Evolutionary conservation across 1,284 basidiomycete species (phyloP), one percentile per base, ranked within the genome.

Genomic region (Pterulicium gracile): DNA sequence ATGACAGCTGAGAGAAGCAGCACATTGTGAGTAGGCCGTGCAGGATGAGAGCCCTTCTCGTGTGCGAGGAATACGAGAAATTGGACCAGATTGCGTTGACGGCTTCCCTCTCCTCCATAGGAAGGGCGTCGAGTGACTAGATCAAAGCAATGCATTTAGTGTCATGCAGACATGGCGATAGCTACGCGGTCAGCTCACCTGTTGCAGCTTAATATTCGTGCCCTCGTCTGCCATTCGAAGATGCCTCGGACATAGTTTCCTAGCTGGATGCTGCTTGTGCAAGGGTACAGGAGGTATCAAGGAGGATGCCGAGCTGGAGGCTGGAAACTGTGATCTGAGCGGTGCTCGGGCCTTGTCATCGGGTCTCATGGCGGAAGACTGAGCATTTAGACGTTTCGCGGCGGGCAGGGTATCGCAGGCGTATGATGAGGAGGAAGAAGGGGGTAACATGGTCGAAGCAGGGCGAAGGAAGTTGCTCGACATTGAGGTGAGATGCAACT

Each of bases 11-110:
- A 34, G 91, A 91, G 69, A 96, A 98, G 67, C 95, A 98, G 64
- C 95, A 98, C 90, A 98, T 98, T n/a, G 96, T 98, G 55, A 99
- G 81, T 50, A 99, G 77, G 23, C 95, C 95, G 58, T 92, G 91
- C 42, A 99, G 82, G 59, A 98, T 98, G 58, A 98, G 79, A 35
- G 89, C 88, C 35, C 95, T 79, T 24, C 90, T 81, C 7, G 86
- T 79, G 57, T 96, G 92, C 0, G 92, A 82, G 1, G 95, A 96
- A 0, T 90, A 90, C 10, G 92, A 96, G 66, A 99, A 99, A 56
- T 85, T 88, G 49, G 93, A 90, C 96, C 96, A 99, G 51, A 98
- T 82, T 4, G 87, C 79, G 57, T 86, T 98, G 60, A 98, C 87
- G 19, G 86, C 81, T 57, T 89, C 81, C 45, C 96, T 79, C 56